These are phyloP conservation scores for Rhododendron henanense DNA, from an alignment of 148 eudicot genomes.

Conservation along the genomic window DNA sequence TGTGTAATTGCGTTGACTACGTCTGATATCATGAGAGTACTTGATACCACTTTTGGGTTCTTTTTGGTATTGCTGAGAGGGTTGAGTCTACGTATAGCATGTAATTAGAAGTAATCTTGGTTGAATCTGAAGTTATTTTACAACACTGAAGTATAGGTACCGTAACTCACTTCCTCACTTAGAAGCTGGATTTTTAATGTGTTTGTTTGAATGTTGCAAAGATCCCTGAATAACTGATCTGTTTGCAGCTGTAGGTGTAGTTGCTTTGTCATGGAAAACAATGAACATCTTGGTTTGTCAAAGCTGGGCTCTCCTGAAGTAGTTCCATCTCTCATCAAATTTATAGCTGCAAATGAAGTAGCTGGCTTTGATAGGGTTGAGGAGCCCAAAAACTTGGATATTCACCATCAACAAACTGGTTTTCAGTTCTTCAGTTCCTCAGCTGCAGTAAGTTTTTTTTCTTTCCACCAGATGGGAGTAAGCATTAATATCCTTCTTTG, in stretches of 20 bases:
- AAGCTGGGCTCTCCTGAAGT: constrained; percentile 24
- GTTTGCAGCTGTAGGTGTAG: constrained; percentile 13
- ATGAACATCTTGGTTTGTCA: constrained; percentile 8
- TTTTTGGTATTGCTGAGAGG: not conserved
- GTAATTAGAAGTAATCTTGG: not conserved
- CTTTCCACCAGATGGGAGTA: not conserved
- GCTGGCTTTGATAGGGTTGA: constrained; percentile 49
- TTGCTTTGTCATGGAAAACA: constrained; percentile 39
- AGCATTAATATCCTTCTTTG: not conserved
- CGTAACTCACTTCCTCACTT: not conserved
- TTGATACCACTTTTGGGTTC: not conserved
- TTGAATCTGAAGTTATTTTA: not conserved
- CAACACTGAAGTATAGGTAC: not conserved
- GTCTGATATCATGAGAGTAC: not conserved
- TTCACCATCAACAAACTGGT: constrained; percentile 11
- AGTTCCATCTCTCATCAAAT: constrained; percentile 52
- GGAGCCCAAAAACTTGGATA: constrained; percentile 15
- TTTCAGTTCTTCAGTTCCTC: constrained; percentile 12
- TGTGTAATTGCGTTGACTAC: not conserved
- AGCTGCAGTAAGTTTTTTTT: constrained; percentile 16
- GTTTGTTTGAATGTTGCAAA: not conserved
- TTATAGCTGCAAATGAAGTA: constrained; percentile 38
- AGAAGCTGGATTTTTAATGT: no score
- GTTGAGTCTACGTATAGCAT: not conserved
- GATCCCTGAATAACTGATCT: not conserved